phyloP scores from a whole-genome alignment of 805 yeast species.

The Candida easanensis region DNA sequence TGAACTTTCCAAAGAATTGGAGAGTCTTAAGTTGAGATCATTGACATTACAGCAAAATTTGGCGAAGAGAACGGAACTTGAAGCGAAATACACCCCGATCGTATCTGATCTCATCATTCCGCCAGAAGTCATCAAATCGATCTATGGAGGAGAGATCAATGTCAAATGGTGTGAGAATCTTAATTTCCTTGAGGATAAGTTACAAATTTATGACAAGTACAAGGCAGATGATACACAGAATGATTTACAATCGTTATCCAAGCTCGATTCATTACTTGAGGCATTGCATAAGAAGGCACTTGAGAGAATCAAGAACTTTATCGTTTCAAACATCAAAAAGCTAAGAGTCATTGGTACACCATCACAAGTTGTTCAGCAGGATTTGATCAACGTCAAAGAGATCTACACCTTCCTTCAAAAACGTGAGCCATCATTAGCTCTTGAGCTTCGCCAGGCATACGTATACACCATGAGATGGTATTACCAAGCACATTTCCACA shows the following conservation, averaged over 20 bases:
- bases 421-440: slow-evolving; percentile 60
- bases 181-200: slow-evolving; percentile 54
- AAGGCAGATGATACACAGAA: slow-evolving; percentile 14
- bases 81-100: slow-evolving; percentile 63
- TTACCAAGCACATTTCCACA: slow-evolving; percentile 72
- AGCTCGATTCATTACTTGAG: slow-evolving; percentile 36
- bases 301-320: slow-evolving; percentile 71
- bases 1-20: slow-evolving; percentile 58
- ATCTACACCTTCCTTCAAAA: slow-evolving; percentile 53
- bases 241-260: slow-evolving; percentile 20
- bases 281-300: slow-evolving; percentile 59
- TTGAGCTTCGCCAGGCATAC: slow-evolving; percentile 76
- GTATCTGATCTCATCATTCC: slow-evolving; percentile 74
- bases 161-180: slow-evolving; percentile 66
- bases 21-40: slow-evolving; percentile 54
- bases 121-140: slow-evolving; percentile 59
- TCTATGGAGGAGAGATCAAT: slow-evolving; percentile 56
- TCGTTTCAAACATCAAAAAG: slow-evolving; percentile 62
- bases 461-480: slow-evolving; percentile 92
- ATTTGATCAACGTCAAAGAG: slow-evolving; percentile 60
- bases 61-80: slow-evolving; percentile 44
- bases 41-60: slow-evolving; percentile 45
- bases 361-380: slow-evolving; percentile 72
- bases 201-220: slow-evolving; percentile 48
- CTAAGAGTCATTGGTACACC: slow-evolving; percentile 62